These are phyloP conservation scores for Ceratocystis colombiana DNA, from an alignment of 2,329 filamentous ascomycete genomes.

Conservation along the genomic window DNA sequence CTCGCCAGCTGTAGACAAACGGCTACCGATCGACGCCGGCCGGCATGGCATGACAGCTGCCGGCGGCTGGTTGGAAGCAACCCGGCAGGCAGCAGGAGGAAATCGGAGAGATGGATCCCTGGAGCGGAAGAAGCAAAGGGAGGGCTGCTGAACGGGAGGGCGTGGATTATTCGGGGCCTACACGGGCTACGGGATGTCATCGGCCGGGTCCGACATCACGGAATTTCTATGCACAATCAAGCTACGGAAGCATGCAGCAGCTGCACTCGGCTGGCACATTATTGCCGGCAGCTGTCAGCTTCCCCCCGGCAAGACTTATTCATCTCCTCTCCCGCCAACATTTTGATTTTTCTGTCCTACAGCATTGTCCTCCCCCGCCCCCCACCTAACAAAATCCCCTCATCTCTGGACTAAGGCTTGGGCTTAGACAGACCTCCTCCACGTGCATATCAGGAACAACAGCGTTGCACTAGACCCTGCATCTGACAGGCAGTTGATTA, in stretches of 20 bases:
- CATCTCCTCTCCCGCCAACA: no score
- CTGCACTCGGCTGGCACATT: not conserved
- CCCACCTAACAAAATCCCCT: not conserved
- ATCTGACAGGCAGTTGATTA: no score
- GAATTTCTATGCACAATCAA: not conserved
- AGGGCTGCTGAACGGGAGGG: not conserved
- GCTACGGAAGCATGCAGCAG: not conserved
- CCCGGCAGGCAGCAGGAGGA: not conserved
- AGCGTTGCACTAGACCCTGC: not conserved
- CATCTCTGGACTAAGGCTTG: not conserved
- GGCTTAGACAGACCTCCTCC: not conserved
- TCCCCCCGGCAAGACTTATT: no score
- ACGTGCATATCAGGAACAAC: not conserved
- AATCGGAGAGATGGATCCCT: not conserved
- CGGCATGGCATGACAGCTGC: not conserved
- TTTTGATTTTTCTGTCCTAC: not conserved
- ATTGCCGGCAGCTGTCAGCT: not conserved
- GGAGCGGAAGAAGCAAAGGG: not conserved
- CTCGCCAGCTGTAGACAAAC: constrained; percentile 10
- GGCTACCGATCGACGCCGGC: not conserved
- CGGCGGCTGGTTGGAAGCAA: constrained; percentile 1
- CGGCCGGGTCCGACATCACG: no score
- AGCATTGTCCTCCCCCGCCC: no score
- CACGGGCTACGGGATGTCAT: no score
- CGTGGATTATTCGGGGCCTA: no score